A percentile compares a stretch with the other conserved stretches of the same genome.
Evolutionary conservation across 2,329 filamentous ascomycete genomes (phyloP).

Genomic region (Penicillium sp.): DNA sequence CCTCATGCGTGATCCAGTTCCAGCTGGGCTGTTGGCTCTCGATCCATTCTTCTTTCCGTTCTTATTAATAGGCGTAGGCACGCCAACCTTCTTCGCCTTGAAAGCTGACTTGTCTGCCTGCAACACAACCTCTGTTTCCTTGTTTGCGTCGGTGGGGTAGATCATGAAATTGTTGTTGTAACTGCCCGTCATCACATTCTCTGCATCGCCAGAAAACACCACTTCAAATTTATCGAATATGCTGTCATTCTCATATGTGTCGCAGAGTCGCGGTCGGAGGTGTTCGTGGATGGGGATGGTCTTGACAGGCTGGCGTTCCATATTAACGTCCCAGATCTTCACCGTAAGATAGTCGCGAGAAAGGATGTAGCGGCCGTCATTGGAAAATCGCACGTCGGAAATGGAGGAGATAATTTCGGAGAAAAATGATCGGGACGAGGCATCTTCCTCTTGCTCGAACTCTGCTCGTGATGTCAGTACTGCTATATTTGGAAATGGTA

Average conservation of each 20-base stretch:
- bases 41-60: conserved; percentile 83
- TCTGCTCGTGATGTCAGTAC: conserved; percentile 52
- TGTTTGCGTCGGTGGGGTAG: conserved; percentile 91
- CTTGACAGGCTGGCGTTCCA: conserved; percentile 96
- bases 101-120: conserved; percentile 99
- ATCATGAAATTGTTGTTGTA: conserved; percentile 99
- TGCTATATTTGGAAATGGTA: neutral
- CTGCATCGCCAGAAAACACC: conserved; percentile 94
- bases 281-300: conserved; percentile 99
- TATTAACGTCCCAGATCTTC: conserved; percentile 99
- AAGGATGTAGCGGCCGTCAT: conserved; percentile 93
- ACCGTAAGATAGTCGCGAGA: conserved; percentile 97
- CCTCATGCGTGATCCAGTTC: conserved; percentile 88
- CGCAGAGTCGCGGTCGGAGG: conserved; percentile 85
- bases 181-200: conserved; percentile 99
- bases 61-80: conserved; percentile 94
- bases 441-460: conserved; percentile 98
- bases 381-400: conserved; percentile 94
- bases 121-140: conserved; percentile 94
- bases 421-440: conserved; percentile 95
- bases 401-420: conserved; percentile 99
- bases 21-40: conserved; percentile 81
- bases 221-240: conserved; percentile 99
- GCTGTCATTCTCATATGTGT: conserved; percentile 98
- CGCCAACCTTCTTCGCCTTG: conserved; percentile 99